Evolutionary conservation across 2,329 filamentous ascomycete genomes (phyloP), one percentile per base, ranked within the genome.

Genomic region (Ciborinia camelliae): DNA sequence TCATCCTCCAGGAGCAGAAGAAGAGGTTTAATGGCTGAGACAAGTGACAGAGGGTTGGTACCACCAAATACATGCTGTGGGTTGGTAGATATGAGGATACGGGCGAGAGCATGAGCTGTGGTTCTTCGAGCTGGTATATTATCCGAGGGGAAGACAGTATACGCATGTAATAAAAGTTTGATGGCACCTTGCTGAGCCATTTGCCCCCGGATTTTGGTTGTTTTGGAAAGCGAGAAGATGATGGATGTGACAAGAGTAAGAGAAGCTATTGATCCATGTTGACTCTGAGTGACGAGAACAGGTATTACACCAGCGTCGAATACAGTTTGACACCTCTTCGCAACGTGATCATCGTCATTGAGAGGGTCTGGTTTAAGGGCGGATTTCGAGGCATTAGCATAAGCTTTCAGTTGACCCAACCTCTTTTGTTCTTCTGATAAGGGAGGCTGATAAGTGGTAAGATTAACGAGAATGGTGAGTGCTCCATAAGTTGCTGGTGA

Each of bases 121-220:
- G 82, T 85, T 30, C 86, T 82, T 68, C 81, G 83, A 67, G 73
- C 77, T 66, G 72, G 74, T 45, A 73, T 76, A 66, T 83, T 82
- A 1, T 81, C 78, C 37, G 84, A 80, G 1, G 84, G 81, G 4
- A 91, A 81, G n/a, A 81, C 80, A 15, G 83, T 81, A 82, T 87
- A 87, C 63, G 88, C 84, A 18, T 88, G 84, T 32, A 98, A 83
- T 28, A 98, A 82, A 1, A 97, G 84, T 71, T 90, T 95, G 23
- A 97, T 85, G 2, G 91, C 92, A n/a, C 95, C 95, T 81, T 98
- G 93, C 74, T 98, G 95, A 3, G 92, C 91, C 68, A 99, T 86
- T 57, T 86, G 83, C 0, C 92, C 90, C 14, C 95, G 87, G 64
- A 92, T 82, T 63, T 86, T 86, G 47, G 87, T 81, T n/a, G 87